phyloP scores from a whole-genome alignment of 2,329 filamentous ascomycete genomes.

The Aotearoamyces nothofagi region DNA sequence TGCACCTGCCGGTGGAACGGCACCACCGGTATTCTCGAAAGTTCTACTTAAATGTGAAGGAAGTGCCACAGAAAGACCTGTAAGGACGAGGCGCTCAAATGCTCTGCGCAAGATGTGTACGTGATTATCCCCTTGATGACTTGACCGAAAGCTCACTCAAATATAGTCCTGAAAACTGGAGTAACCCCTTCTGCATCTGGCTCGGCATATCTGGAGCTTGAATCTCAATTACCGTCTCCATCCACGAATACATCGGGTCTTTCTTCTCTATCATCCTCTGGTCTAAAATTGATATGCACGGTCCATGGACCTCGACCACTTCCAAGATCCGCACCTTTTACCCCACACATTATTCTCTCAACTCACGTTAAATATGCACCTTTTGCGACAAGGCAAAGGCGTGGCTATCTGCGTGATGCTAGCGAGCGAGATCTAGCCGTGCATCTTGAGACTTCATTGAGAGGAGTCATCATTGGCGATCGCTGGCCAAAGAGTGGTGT shows the following conservation, averaged over 20 bases:
- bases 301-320: slow-evolving; percentile 88
- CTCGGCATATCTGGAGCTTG: slow-evolving; percentile 70
- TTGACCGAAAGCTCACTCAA: slow-evolving; percentile 4
- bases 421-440: slow-evolving; percentile 80
- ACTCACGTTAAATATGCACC: slow-evolving; percentile 95
- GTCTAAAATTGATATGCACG: slow-evolving; percentile 82
- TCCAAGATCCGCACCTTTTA: slow-evolving; percentile 80
- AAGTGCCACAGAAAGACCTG: slow-evolving; percentile 28
- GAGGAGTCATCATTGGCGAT: slow-evolving; percentile 82
- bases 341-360: slow-evolving; percentile 77
- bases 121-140: slow-evolving; percentile 20
- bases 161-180: slow-evolving; percentile 71
- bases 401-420: slow-evolving; percentile 74
- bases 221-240: slow-evolving; percentile 21
- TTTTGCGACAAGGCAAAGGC: slow-evolving; percentile 70
- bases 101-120: slow-evolving; percentile 76
- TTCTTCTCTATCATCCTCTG: slow-evolving; percentile 28
- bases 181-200: slow-evolving; percentile 88
- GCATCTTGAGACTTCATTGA: slow-evolving; percentile 79
- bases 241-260: slow-evolving; percentile 33
- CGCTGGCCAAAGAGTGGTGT: slow-evolving; percentile 97
- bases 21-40: slow-evolving; percentile 53
- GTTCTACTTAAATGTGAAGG: slow-evolving; percentile 30
- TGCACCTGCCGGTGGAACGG: slow-evolving; percentile 64
- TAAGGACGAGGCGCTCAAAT: slow-evolving; percentile 46